Percentiles rank a stretch among this genome's conserved stretches.
These are phyloP conservation scores for Vitis amurensis DNA, from an alignment of 164 flowering plant species.

Conservation along the genomic window DNA sequence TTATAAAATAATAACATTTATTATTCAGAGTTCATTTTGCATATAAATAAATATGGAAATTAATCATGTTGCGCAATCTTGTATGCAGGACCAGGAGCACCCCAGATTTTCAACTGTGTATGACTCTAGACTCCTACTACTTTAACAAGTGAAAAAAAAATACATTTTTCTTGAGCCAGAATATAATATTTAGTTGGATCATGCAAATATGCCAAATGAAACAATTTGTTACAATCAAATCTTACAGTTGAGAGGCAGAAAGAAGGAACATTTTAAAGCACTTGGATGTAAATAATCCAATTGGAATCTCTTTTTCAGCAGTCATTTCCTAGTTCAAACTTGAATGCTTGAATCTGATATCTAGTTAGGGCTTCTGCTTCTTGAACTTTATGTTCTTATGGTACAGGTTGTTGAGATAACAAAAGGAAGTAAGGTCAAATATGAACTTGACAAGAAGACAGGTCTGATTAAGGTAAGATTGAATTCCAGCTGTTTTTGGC, in stretches of 20 bases:
- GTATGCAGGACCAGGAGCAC: slow-evolving; percentile 69
- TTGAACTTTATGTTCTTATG: slow-evolving; percentile 7
- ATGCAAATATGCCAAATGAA: no score
- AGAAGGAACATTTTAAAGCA: no score
- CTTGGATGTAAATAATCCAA: no score
- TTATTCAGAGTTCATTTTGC: neutral
- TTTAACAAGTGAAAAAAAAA: no score
- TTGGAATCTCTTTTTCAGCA: neutral
- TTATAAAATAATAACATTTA: neutral
- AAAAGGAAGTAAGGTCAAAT: slow-evolving; percentile 86
- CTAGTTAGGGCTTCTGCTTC: neutral
- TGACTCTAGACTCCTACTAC: slow-evolving; percentile 7
- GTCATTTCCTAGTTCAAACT: neutral
- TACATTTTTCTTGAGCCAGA: no score
- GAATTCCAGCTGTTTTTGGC: slow-evolving; percentile 1
- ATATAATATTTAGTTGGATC: no score
- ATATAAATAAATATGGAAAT: neutral
- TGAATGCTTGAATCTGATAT: no score
- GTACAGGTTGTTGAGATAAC: slow-evolving; percentile 72
- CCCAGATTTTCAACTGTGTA: slow-evolving; percentile 56
- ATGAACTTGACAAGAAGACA: slow-evolving; percentile 84
- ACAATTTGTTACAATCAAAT: no score
- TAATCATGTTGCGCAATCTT: slow-evolving; percentile 8
- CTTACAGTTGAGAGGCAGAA: no score
- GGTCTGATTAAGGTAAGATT: slow-evolving; percentile 70